Percentiles rank a stretch among this genome's conserved stretches.
Conservation (phyloP, 768 basidiomycete genomes). For the Pluteus cervinus region DNA sequence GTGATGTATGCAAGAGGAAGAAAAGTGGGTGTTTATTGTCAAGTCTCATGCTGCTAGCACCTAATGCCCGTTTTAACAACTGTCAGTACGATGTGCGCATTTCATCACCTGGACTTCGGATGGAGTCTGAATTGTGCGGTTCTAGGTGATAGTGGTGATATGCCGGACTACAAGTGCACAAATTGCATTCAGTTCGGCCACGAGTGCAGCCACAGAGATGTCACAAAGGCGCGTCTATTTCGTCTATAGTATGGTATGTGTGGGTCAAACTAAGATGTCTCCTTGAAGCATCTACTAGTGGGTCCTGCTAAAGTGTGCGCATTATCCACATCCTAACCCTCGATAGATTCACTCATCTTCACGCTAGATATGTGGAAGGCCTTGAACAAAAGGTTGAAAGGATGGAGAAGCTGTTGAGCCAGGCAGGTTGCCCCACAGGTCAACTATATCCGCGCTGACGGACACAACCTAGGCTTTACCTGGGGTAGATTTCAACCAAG, state of each 20-base stretch:
- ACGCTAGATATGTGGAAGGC: conserved; percentile 50
- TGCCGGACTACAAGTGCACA: conserved; percentile 55
- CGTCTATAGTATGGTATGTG: neutral
- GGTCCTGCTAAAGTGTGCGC: conserved; percentile 59
- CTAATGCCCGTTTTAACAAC: conserved; percentile 1
- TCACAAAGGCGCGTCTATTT: conserved; percentile 49
- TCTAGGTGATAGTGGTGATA: conserved; percentile 63
- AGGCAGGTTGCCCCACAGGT: conserved; percentile 27
- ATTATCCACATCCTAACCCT: conserved; percentile 1
- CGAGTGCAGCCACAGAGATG: conserved; percentile 65
- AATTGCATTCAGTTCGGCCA: conserved; percentile 54
- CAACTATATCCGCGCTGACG: conserved; percentile 9
- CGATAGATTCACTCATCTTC: conserved; percentile 26
- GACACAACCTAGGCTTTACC: conserved; percentile 40
- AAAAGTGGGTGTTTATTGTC: conserved; percentile 41
- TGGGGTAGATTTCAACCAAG: conserved; percentile 55
- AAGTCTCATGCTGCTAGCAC: conserved; percentile 2
- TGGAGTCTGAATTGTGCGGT: conserved; percentile 9
- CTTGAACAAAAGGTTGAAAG: conserved; percentile 59
- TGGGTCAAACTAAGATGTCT: conserved; percentile 2
- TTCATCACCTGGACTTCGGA: neutral
- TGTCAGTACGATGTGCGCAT: conserved; percentile 28
- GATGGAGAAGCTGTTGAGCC: conserved; percentile 55
- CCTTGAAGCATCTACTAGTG: conserved; percentile 30
- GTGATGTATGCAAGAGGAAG: conserved; percentile 69